Conservation (phyloP, 257 asterid genomes). For the Asclepias syriaca region DNA sequence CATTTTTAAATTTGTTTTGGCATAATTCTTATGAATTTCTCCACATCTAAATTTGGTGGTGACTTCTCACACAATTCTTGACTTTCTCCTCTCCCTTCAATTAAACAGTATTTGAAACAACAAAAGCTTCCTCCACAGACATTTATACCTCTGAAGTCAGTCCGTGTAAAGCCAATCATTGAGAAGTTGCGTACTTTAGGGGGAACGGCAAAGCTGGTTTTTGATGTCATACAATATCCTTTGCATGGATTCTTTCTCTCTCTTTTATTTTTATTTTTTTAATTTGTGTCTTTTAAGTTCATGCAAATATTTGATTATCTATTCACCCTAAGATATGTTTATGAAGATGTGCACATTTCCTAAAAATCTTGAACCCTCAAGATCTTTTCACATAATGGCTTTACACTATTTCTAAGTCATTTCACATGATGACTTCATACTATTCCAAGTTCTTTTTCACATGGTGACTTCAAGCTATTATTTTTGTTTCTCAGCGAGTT, state of each 20-base stretch:
- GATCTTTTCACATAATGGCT: neutral
- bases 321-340: neutral
- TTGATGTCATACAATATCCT: conserved; percentile 98
- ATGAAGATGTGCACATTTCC: neutral
- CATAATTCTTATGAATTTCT: neutral
- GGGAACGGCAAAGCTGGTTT: conserved; percentile 86
- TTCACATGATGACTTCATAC: neutral
- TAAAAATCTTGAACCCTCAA: neutral
- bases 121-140: conserved; percentile 99
- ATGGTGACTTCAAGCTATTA: neutral
- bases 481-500: neutral
- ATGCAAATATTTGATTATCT: neutral
- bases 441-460: neutral
- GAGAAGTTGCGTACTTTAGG: conserved; percentile 90
- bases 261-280: neutral
- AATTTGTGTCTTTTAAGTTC: neutral
- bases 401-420: no score
- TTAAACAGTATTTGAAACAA: conserved; percentile 81
- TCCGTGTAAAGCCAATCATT: conserved; percentile 82
- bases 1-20: neutral
- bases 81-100: neutral
- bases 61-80: neutral
- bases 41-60: neutral
- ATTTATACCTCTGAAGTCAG: conserved; percentile 89
- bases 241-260: conserved; percentile 4